These are phyloP conservation scores for Daedaleopsis sinensis DNA, from an alignment of 768 basidiomycete species.

Conservation along the genomic window DNA sequence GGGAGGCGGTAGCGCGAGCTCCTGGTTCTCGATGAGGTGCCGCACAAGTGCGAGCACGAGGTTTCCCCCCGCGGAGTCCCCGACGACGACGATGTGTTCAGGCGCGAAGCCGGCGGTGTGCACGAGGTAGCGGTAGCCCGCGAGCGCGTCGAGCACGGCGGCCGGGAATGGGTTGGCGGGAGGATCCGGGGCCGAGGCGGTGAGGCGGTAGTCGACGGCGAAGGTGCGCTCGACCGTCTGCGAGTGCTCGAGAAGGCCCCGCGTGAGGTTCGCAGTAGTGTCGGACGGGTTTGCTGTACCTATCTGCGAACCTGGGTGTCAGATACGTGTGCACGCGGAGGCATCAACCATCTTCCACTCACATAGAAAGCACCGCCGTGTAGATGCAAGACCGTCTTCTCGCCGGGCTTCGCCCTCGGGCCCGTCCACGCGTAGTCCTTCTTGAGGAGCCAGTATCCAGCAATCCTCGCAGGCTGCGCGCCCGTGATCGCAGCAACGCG, in stretches of 20 bases:
- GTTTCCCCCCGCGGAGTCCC: constrained; percentile 82
- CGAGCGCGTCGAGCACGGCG: constrained; percentile 72
- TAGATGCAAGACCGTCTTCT: constrained; percentile 24
- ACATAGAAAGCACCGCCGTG: constrained; percentile 23
- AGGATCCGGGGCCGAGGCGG: constrained; percentile 44
- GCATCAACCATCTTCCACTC: background rate
- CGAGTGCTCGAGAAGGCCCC: constrained; percentile 29
- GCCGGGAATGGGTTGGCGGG: constrained; percentile 68
- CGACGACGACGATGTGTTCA: constrained; percentile 62
- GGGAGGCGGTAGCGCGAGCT: constrained; percentile 42
- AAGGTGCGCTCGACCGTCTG: constrained; percentile 51
- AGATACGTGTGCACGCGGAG: too few species aligned
- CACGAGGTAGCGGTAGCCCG: constrained; percentile 75
- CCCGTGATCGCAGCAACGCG: constrained; percentile 7
- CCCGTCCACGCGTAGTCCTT: constrained; percentile 13
- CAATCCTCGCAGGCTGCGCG: constrained; percentile 7
- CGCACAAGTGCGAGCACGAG: constrained; percentile 64
- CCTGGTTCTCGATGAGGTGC: constrained; percentile 57
- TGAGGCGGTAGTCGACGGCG: constrained; percentile 72
- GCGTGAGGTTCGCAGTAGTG: background rate
- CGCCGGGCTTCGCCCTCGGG: constrained; percentile 23
- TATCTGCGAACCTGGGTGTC: background rate
- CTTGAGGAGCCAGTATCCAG: constrained; percentile 25
- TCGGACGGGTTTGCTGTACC: background rate
- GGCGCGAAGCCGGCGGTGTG: constrained; percentile 57